A percentile compares a stretch with the other conserved stretches of the same genome.
phyloP scores from a whole-genome alignment of 2,329 filamentous ascomycete genomes.

The Lizonia empirigonia region DNA sequence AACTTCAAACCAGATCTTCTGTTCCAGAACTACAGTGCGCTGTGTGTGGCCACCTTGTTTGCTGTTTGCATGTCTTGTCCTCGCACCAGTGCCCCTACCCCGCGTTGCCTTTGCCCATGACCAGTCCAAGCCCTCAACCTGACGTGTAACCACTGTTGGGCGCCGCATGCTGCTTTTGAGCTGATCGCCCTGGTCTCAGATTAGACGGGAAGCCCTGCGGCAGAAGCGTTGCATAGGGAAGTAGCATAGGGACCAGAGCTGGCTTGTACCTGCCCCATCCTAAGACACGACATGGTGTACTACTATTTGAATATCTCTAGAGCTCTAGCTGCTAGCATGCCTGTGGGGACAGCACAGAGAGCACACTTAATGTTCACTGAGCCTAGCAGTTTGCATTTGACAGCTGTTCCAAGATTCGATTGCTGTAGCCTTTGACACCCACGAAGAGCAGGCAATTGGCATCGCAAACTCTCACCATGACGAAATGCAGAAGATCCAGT shows the following conservation, averaged over 20 bases:
- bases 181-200: not conserved
- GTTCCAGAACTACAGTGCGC: not conserved
- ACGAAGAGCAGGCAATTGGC: not conserved
- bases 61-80: conserved; percentile 1
- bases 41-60: not conserved
- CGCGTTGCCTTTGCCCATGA: conserved; percentile 26
- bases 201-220: not conserved
- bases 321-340: not conserved
- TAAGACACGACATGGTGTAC: no score
- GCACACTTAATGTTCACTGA: not conserved
- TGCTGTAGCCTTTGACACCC: not conserved
- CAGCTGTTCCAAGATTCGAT: not conserved
- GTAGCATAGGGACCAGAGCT: not conserved
- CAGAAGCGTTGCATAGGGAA: not conserved
- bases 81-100: conserved; percentile 29
- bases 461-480: not conserved
- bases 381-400: not conserved
- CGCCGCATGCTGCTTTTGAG: conserved; percentile 10
- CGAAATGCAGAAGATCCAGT: not conserved
- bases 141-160: conserved; percentile 15
- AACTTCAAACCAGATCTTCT: conserved; percentile 12
- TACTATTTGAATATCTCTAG: no score
- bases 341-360: not conserved
- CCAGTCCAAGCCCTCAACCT: not conserved
- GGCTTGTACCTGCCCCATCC: not conserved